phyloP scores from a whole-genome alignment of 1,139 yeast species.

The Candida sanyaensis region DNA sequence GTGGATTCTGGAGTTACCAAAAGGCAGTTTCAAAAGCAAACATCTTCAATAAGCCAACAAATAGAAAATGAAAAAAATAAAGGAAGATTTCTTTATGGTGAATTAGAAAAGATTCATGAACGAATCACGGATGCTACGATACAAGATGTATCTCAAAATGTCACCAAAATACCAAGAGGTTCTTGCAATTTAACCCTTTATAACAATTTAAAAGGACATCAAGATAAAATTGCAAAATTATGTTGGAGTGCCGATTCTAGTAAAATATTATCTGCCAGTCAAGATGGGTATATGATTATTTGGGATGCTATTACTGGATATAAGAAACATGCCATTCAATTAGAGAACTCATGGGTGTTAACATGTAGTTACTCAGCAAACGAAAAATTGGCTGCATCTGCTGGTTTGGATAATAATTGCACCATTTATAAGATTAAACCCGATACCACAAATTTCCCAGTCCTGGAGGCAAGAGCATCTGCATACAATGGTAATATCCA shows the following conservation, averaged over 20 bases:
- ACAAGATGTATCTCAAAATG: slow-evolving; percentile 34
- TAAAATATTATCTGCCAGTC: slow-evolving; percentile 71
- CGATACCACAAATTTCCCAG: slow-evolving; percentile 14
- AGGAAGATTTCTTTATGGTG: slow-evolving; percentile 48
- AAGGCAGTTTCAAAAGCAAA: background rate
- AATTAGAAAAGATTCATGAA: slow-evolving; percentile 45
- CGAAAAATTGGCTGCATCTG: slow-evolving; percentile 69
- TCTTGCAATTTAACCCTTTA: slow-evolving; percentile 36
- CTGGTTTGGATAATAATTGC: slow-evolving; percentile 80
- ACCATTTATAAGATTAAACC: slow-evolving; percentile 60
- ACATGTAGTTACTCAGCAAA: slow-evolving; percentile 74
- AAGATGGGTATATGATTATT: slow-evolving; percentile 81
- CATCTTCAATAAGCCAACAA: slow-evolving; percentile 11
- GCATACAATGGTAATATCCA: slow-evolving; percentile 11
- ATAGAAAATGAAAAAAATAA: slow-evolving; percentile 45
- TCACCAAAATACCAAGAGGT: slow-evolving; percentile 31
- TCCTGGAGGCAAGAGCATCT: slow-evolving; percentile 4
- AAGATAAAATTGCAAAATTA: slow-evolving; percentile 68
- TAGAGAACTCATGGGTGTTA: slow-evolving; percentile 78
- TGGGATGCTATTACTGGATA: slow-evolving; percentile 83
- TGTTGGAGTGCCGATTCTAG: slow-evolving; percentile 68
- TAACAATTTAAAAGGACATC: slow-evolving; percentile 66
- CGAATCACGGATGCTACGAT: slow-evolving; percentile 50
- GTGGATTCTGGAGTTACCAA: too few relatives aligned
- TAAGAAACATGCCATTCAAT: slow-evolving; percentile 68